Evolutionary conservation across 2,329 filamentous ascomycete species (phyloP).

Genomic region (Fusarium kyushuense): DNA sequence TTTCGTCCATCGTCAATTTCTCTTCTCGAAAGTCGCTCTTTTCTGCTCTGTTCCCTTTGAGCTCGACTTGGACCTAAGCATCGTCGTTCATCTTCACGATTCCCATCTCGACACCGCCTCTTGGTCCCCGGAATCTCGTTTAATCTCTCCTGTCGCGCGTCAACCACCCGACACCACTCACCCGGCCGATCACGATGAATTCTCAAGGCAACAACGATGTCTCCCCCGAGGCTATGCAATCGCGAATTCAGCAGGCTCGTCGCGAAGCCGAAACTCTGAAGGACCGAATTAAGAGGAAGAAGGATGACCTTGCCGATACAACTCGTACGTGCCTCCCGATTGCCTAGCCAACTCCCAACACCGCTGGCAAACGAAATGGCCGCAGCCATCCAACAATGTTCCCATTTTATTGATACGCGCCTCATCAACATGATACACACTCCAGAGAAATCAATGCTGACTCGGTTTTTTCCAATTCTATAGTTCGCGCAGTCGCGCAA

Average conservation of each 20-base stretch:
- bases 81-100: constrained; percentile 27
- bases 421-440: not conserved
- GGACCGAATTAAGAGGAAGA: constrained; percentile 99
- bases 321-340: constrained; percentile 77
- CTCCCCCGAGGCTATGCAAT: constrained; percentile 86
- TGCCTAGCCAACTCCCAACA: constrained; percentile 1
- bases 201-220: constrained; percentile 70
- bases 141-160: constrained; percentile 31
- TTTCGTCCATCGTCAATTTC: constrained; percentile 40
- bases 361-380: constrained; percentile 2
- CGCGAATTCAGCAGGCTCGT: constrained; percentile 89
- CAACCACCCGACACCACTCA: constrained; percentile 17
- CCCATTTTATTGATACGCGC: not conserved
- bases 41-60: constrained; percentile 41
- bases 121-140: constrained; percentile 30
- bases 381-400: not conserved
- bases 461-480: constrained; percentile 24
- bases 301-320: constrained; percentile 98
- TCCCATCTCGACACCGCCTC: constrained; percentile 34
- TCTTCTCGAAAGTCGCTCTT: constrained; percentile 39
- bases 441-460: constrained; percentile 43
- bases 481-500: constrained; percentile 92
- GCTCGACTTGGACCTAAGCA: constrained; percentile 43
- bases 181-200: constrained; percentile 62
- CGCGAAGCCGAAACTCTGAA: constrained; percentile 98